These are phyloP conservation scores for Fusarium foetens DNA, from an alignment of 2,329 filamentous ascomycete genomes.

Conservation along the genomic window DNA sequence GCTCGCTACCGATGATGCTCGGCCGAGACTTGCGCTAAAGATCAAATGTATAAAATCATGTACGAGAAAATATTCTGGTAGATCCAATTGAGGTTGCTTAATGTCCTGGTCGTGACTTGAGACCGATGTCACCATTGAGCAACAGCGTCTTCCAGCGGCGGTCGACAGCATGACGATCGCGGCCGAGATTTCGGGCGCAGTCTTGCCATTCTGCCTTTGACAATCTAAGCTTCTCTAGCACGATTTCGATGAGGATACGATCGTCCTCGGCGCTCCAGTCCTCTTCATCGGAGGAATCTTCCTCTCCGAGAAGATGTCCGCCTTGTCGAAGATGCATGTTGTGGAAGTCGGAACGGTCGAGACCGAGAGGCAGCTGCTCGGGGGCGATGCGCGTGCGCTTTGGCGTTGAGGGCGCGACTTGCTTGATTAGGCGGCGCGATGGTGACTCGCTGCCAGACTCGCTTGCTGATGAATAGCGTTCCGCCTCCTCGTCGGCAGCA, in stretches of 20 bases:
- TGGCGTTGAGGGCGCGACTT: constrained; percentile 61
- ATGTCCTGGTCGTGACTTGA: constrained; percentile 60
- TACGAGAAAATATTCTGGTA: constrained; percentile 25
- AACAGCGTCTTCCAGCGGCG: constrained; percentile 72
- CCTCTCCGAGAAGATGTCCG: constrained; percentile 50
- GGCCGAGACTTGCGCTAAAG: constrained; percentile 34
- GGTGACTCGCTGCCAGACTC: constrained; percentile 50
- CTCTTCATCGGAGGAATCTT: constrained; percentile 58
- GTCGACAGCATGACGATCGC: constrained; percentile 66
- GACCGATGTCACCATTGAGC: constrained; percentile 66
- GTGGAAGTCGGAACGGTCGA: constrained; percentile 69
- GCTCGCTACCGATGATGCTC: constrained; percentile 19
- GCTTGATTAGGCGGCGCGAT: constrained; percentile 24
- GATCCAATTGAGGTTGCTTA: constrained; percentile 56
- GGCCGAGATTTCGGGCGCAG: constrained; percentile 71
- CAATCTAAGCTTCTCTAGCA: constrained; percentile 73
- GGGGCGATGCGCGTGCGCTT: constrained; percentile 70
- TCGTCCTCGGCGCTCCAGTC: constrained; percentile 73
- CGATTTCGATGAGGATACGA: constrained; percentile 72
- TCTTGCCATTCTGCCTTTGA: constrained; percentile 74
- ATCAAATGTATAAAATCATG: constrained; percentile 26
- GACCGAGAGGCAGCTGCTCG: constrained; percentile 67
- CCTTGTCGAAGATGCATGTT: constrained; percentile 46
- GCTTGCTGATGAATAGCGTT: constrained; percentile 52
- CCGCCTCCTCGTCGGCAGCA: constrained; percentile 57